A percentile compares a stretch with the other conserved stretches of the same genome.
phyloP scores from a whole-genome alignment of 768 basidiomycete species.

The Agrocybe praecox region DNA sequence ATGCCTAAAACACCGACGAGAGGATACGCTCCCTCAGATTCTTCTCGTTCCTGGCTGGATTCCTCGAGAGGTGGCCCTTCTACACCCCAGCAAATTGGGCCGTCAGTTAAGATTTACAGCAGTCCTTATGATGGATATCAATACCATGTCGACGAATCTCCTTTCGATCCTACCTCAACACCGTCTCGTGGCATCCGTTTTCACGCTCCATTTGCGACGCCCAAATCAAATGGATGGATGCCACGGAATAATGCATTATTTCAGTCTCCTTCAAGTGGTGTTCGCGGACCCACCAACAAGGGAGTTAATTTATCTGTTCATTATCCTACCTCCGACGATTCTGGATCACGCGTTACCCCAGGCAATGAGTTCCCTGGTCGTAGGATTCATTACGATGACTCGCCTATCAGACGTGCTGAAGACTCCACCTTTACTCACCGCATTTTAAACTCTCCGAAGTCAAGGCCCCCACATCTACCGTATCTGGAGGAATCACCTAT shows the following conservation, averaged over 20 bases:
- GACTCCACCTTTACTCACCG: slow-evolving; percentile 26
- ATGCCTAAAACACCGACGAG: slow-evolving; percentile 53
- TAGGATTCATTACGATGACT: slow-evolving; percentile 44
- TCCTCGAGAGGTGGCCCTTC: slow-evolving; percentile 55
- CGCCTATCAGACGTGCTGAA: slow-evolving; percentile 50
- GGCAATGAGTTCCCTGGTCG: slow-evolving; percentile 25
- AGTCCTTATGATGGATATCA: slow-evolving; percentile 34
- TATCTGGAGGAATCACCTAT: slow-evolving; percentile 37
- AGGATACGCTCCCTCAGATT: slow-evolving; percentile 26
- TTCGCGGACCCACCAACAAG: slow-evolving; percentile 20
- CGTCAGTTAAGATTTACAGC: slow-evolving; percentile 40
- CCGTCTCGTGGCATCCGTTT: slow-evolving; percentile 80
- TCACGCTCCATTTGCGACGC: slow-evolving; percentile 57
- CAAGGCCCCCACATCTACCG: slow-evolving; percentile 19
- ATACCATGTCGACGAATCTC: slow-evolving; percentile 45
- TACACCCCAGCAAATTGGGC: slow-evolving; percentile 50
- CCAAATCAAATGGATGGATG: slow-evolving; percentile 57
- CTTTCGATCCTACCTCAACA: slow-evolving; percentile 80
- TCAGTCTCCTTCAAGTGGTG: slow-evolving; percentile 51
- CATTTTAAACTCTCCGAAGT: slow-evolving; percentile 29
- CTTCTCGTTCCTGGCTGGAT: slow-evolving; percentile 43
- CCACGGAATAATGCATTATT: slow-evolving; percentile 45
- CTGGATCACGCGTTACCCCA: slow-evolving; percentile 13
- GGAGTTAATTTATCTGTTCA: background rate
- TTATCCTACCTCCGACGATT: slow-evolving; percentile 24